Evolutionary conservation across 2,329 filamentous ascomycete genomes (phyloP).

Genomic region (Pseudocercospora musae): DNA sequence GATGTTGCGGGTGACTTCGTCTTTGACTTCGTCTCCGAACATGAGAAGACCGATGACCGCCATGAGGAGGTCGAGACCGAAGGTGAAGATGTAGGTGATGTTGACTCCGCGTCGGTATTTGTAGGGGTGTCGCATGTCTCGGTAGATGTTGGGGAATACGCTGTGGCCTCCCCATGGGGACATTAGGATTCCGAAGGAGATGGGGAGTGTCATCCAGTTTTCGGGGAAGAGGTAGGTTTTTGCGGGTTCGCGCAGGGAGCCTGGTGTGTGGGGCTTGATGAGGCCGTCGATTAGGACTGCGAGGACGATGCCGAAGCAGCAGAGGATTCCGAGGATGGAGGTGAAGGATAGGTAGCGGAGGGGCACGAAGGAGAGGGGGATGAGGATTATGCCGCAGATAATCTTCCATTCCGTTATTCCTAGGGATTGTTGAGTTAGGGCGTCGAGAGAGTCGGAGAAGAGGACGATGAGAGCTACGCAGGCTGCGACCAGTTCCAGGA

Average conservation of each 20-base stretch:
- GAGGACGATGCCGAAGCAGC: slow-evolving; percentile 80
- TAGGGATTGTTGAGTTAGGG: slow-evolving; percentile 63
- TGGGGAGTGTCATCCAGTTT: slow-evolving; percentile 81
- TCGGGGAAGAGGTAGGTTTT: slow-evolving; percentile 76
- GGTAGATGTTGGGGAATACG: slow-evolving; percentile 79
- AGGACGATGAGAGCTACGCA: slow-evolving; percentile 87
- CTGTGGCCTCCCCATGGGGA: slow-evolving; percentile 70
- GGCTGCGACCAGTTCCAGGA: slow-evolving; percentile 78
- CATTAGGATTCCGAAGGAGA: slow-evolving; percentile 88
- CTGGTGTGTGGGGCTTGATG: slow-evolving; percentile 72
- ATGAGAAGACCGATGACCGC: slow-evolving; percentile 84
- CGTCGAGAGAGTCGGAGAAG: slow-evolving; percentile 88
- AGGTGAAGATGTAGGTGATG: slow-evolving; percentile 80
- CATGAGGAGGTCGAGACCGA: slow-evolving; percentile 75
- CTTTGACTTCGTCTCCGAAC: slow-evolving; percentile 86
- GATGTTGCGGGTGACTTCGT: slow-evolving; percentile 90
- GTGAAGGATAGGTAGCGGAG: slow-evolving; percentile 82
- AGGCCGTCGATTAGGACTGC: slow-evolving; percentile 85
- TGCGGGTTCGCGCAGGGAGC: slow-evolving; percentile 78
- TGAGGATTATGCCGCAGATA: slow-evolving; percentile 71
- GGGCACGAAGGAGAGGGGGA: slow-evolving; percentile 81
- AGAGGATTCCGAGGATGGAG: slow-evolving; percentile 88
- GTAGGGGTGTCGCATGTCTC: slow-evolving; percentile 75
- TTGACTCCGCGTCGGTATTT: slow-evolving; percentile 74
- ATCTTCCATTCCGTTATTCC: slow-evolving; percentile 77